Base-by-base conservation (phyloP, 345 rosid species). In the Arabis hirsuta region DNA sequence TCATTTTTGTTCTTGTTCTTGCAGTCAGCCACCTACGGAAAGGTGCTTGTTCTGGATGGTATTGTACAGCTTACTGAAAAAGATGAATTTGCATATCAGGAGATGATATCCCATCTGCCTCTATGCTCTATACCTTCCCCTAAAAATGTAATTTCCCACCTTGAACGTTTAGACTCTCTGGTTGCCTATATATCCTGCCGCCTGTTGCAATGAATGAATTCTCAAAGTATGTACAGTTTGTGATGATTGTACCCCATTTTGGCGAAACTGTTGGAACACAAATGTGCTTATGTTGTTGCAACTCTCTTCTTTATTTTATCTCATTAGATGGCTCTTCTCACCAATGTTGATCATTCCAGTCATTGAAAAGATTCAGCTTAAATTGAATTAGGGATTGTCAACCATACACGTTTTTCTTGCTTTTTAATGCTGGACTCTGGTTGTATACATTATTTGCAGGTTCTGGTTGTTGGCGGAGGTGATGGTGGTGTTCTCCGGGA, bases 391-490 rank as follows among this genome's bases (percentile, higher is more conserved):
- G 24, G 24, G 24, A 22, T 1, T 19, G 4, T 50, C 57, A 36
- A 12, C 10, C 34, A 34, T 36, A 24, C 59, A 5, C n/a, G 13
- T 51, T 63, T 11, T 12, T 32, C 7, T 47, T 4, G 4, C 31
- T 0, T 46, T 16, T 19, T 19, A 34, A 19, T 48, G 4, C 32
- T 64, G 32, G 45, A 32, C 32, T 48, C 10, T 64, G 4, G 26
- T 19, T 31, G 27, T 27, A 19, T 39, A 22, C 48, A 7, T 7
- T 48, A 6, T 55, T 43, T 57, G 59, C 78, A 91, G 98, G 99
- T 91, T 76, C 83, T 95, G 72, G 99, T 91, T 80, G 98, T 95
- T 79, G 99, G 99, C 62, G 99, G 99, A 47, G 99, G 98, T 76
- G 99, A 95, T 76, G 99, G 99, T 45, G 99, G 96, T 10, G 98